Evolutionary conservation across 1,284 basidiomycete genomes (phyloP).

Genomic region (Leccinum subfulvum): DNA sequence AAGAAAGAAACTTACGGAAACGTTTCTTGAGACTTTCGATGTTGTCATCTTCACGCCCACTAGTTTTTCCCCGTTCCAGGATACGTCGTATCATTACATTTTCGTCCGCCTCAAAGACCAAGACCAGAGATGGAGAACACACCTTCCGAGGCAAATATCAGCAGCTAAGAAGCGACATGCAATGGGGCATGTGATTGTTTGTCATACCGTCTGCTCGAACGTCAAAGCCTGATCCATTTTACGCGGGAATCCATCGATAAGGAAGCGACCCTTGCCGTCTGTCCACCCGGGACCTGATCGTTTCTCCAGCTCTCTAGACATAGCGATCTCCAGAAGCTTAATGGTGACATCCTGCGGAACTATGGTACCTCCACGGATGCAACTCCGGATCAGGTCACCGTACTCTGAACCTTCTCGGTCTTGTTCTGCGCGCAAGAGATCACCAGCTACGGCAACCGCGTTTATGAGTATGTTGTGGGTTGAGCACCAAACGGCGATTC

Average conservation of each 20-base stretch:
- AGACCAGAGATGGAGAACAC: conserved; percentile 75
- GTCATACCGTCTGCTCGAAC: conserved; percentile 84
- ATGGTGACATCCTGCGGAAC: conserved; percentile 98
- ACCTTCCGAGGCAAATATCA: conserved; percentile 44
- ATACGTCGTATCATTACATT: conserved; percentile 82
- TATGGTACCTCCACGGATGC: conserved; percentile 92
- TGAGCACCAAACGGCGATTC: conserved; percentile 11
- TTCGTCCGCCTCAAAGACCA: conserved; percentile 91
- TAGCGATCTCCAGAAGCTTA: conserved; percentile 93
- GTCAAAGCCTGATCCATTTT: conserved; percentile 92
- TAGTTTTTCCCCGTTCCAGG: conserved; percentile 89
- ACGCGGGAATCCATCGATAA: conserved; percentile 97
- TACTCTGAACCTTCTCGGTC: conserved; percentile 82
- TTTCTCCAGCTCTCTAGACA: conserved; percentile 63
- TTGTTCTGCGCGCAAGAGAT: conserved; percentile 95
- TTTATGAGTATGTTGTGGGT: conserved; percentile 3
- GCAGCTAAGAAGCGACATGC: not conserved
- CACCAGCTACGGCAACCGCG: conserved; percentile 68
- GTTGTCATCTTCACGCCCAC: conserved; percentile 96
- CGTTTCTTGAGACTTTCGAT: conserved; percentile 93
- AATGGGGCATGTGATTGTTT: not conserved
- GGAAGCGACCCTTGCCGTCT: conserved; percentile 79
- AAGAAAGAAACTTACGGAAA: conserved; percentile 65
- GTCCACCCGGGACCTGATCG: conserved; percentile 61
- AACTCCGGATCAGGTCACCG: conserved; percentile 84